phyloP scores from a whole-genome alignment of 495 filamentous ascomycete species.

The Bryoglossum gracile region DNA sequence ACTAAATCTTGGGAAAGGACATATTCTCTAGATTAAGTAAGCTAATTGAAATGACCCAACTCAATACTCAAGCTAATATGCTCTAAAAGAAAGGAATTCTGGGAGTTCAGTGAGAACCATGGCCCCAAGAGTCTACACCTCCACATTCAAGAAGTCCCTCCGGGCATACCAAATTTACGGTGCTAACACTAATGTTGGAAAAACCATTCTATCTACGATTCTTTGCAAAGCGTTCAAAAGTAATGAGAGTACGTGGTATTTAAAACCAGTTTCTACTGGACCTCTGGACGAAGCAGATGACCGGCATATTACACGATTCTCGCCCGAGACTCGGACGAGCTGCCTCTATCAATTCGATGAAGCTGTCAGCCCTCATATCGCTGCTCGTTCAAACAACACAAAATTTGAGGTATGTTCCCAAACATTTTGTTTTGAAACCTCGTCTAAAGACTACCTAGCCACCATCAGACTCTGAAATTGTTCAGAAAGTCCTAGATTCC shows the following conservation, averaged over 20 bases:
- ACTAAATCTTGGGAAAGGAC: no score
- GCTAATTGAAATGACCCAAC: no score
- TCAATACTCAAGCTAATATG: no score
- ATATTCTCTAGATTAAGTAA: no score
- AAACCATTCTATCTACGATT: constrained; percentile 66
- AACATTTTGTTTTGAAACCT: no score
- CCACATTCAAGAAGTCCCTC: constrained; percentile 12
- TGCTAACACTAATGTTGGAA: constrained; percentile 75
- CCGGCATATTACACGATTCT: constrained; percentile 52
- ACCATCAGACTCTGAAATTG: constrained; percentile 8
- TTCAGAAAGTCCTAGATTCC: constrained; percentile 25
- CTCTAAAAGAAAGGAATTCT: no score
- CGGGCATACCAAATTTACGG: constrained; percentile 56
- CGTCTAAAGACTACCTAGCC: constrained; percentile 16
- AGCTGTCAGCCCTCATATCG: constrained; percentile 68
- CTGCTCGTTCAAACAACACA: constrained; percentile 40
- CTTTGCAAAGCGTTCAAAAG: constrained; percentile 52
- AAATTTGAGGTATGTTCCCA: constrained; percentile 28
- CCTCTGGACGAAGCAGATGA: constrained; percentile 60
- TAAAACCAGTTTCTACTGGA: constrained; percentile 75
- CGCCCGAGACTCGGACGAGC: constrained; percentile 44
- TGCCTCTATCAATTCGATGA: constrained; percentile 63
- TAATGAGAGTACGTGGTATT: constrained; percentile 46
- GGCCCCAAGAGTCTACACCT: no score
- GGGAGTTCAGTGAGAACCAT: no score